Conservation (phyloP, 768 basidiomycete species). For the Gymnopilus dilepis region DNA sequence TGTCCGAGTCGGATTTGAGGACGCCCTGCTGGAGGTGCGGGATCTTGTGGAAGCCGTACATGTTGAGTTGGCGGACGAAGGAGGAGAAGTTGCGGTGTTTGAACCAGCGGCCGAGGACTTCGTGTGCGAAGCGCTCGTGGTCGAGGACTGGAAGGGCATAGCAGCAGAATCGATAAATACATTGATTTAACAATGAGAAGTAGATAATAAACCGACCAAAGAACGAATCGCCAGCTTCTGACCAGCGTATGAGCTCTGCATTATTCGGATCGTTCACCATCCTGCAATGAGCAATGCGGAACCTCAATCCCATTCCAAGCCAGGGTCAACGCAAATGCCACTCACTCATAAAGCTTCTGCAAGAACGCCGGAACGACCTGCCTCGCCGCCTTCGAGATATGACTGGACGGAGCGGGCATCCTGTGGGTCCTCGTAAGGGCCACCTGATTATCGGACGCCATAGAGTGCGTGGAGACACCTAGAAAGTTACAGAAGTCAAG, state of each 20-base stretch:
- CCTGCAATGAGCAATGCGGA: slow-evolving; percentile 43
- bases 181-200: neutral
- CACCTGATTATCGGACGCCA: slow-evolving; percentile 62
- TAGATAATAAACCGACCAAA: slow-evolving; percentile 58
- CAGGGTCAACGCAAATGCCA: slow-evolving; percentile 25
- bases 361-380: slow-evolving; percentile 77
- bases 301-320: slow-evolving; percentile 19
- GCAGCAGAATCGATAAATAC: neutral
- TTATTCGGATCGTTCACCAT: slow-evolving; percentile 91
- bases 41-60: slow-evolving; percentile 96
- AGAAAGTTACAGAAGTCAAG: neutral
- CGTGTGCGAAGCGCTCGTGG: slow-evolving; percentile 87
- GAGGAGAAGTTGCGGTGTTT: slow-evolving; percentile 96
- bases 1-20: slow-evolving; percentile 79
- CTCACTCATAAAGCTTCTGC: slow-evolving; percentile 91
- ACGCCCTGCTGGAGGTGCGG: slow-evolving; percentile 96
- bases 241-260: slow-evolving; percentile 89
- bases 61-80: slow-evolving; percentile 93
- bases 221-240: slow-evolving; percentile 89
- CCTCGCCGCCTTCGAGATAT: slow-evolving; percentile 40
- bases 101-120: slow-evolving; percentile 93
- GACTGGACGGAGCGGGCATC: slow-evolving; percentile 33
- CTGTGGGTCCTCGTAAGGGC: slow-evolving; percentile 53
- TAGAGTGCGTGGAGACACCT: slow-evolving; percentile 20
- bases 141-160: slow-evolving; percentile 72